A percentile compares a stretch with the other conserved stretches of the same genome.
These are phyloP conservation scores for Cyclostephanos invisitatus DNA, from an alignment of 108 stramenopile species.

Conservation along the genomic window DNA sequence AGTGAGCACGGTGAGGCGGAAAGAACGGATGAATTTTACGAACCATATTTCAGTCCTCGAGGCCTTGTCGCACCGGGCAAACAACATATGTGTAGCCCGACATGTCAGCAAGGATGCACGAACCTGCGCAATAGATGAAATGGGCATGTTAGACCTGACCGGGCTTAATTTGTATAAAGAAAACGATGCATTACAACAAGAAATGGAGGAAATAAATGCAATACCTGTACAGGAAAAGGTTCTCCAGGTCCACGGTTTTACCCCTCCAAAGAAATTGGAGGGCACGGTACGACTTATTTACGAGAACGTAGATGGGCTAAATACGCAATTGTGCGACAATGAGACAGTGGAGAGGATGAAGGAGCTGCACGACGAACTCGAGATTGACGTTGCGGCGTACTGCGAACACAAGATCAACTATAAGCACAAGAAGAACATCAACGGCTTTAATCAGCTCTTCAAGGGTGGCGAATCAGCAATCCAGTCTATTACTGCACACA, in stretches of 20 bases:
- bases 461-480: slow-evolving; percentile 13
- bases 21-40: not conserved
- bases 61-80: not conserved
- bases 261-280: not conserved
- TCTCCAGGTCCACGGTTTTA: not conserved
- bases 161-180: not conserved
- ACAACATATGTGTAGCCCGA: not conserved
- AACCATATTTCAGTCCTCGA: not conserved
- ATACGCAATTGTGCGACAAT: not conserved
- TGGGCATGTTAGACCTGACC: not conserved
- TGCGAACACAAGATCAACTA: slow-evolving; percentile 18
- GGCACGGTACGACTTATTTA: not conserved
- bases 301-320: not conserved
- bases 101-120: not conserved
- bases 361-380: slow-evolving; percentile 4
- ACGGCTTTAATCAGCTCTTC: slow-evolving; percentile 14
- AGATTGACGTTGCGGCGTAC: slow-evolving; percentile 1
- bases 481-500: not conserved
- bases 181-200: not conserved
- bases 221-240: not conserved
- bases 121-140: not conserved
- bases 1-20: not conserved
- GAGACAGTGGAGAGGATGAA: not conserved
- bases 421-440: slow-evolving; percentile 1
- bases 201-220: not conserved